Conservation (phyloP, 2,329 filamentous ascomycete genomes). For the Beauveria brongniartii region DNA sequence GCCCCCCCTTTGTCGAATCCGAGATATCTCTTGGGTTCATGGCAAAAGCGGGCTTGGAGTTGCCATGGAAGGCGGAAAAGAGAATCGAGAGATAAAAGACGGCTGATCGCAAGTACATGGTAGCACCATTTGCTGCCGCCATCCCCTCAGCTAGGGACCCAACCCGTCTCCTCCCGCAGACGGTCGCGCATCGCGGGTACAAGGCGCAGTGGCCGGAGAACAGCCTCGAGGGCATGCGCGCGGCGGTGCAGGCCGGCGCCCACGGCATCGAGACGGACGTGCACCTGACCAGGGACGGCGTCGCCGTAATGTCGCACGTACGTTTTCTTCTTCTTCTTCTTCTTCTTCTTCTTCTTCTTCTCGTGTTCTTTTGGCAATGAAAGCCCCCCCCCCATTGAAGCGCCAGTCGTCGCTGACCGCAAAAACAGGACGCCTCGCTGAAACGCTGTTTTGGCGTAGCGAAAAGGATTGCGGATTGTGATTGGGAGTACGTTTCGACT, state of each 20-base stretch:
- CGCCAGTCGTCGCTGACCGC: not conserved
- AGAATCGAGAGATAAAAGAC: not conserved
- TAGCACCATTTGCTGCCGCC: constrained; percentile 28
- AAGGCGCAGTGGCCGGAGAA: constrained; percentile 79
- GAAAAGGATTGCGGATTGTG: constrained; percentile 63
- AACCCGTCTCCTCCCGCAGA: constrained; percentile 47
- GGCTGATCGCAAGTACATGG: not conserved
- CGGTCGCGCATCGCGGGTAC: constrained; percentile 73
- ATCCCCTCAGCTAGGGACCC: constrained; percentile 20
- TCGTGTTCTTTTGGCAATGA: not conserved
- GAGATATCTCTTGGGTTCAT: not conserved
- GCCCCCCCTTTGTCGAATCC: not conserved
- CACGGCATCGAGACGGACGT: constrained; percentile 85
- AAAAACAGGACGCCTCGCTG: constrained; percentile 60
- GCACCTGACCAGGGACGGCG: constrained; percentile 71
- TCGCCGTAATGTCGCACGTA: constrained; percentile 80
- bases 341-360: too few species aligned
- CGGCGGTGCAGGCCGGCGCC: constrained; percentile 64
- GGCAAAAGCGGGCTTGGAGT: not conserved
- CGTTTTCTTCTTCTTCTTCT: constrained; percentile 15
- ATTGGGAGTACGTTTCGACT: constrained; percentile 64
- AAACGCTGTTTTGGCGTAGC: constrained; percentile 76
- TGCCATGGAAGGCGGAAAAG: not conserved
- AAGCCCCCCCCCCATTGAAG: not conserved
- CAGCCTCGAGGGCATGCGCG: constrained; percentile 68